These are phyloP conservation scores for Pythium rishiriense DNA, from an alignment of 352 stramenopile genomes.

Conservation along the genomic window DNA sequence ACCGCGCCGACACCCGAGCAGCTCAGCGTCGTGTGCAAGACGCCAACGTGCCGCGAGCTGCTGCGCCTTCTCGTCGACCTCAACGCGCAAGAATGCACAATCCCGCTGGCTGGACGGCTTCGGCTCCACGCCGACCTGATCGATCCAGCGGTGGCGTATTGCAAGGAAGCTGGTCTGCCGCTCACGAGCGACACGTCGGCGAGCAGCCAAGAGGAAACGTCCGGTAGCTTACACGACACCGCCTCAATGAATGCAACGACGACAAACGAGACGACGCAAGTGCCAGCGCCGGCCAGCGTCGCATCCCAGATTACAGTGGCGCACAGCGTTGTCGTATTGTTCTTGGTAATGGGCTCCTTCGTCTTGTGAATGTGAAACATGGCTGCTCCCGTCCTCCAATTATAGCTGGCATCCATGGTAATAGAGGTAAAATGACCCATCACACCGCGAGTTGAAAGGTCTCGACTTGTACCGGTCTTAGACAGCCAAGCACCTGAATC, in stretches of 20 bases:
- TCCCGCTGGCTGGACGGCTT: conserved; percentile 14
- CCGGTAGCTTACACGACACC: background rate
- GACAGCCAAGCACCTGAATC: too few species aligned
- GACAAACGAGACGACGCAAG: background rate
- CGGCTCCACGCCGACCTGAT: conserved; percentile 13
- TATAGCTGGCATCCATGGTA: too few species aligned
- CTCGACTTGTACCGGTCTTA: too few species aligned
- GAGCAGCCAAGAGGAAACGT: too few species aligned
- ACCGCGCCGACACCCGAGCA: background rate
- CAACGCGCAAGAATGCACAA: conserved; percentile 3
- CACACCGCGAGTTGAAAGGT: too few species aligned
- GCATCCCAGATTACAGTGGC: background rate
- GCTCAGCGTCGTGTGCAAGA: conserved; percentile 1
- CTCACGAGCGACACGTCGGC: background rate
- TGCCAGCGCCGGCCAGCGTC: background rate
- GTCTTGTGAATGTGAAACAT: too few species aligned
- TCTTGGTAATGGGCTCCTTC: background rate
- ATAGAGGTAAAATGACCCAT: too few species aligned
- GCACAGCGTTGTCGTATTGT: background rate
- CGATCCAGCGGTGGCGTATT: conserved; percentile 17
- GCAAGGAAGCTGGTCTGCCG: background rate
- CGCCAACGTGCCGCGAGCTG: conserved; percentile 6
- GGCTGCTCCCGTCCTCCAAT: too few species aligned
- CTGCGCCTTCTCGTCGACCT: background rate
- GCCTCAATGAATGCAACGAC: background rate